Conservation (phyloP, 768 basidiomycete genomes). For the Imleria badia region DNA sequence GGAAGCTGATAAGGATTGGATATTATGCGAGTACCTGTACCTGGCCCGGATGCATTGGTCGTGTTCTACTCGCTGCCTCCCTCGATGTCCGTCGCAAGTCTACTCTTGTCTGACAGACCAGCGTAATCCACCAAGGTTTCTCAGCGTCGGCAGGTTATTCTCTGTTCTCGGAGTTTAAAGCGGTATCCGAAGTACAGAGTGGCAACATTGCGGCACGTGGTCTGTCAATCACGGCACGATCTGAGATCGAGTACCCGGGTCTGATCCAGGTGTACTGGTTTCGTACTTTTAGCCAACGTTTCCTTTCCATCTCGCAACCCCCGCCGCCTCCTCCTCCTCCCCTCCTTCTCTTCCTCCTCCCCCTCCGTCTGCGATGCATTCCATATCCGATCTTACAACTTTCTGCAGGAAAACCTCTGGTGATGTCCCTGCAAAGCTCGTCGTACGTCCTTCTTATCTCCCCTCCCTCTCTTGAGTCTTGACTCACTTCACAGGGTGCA, state of each 20-base stretch:
- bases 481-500: constrained; percentile 58
- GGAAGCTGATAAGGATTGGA: constrained; percentile 17
- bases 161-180: constrained; percentile 14
- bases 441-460: constrained; percentile 51
- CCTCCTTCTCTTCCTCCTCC: constrained; percentile 1
- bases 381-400: constrained; percentile 88
- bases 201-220: constrained; percentile 18
- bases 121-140: too few species aligned
- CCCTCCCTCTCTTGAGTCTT: background rate
- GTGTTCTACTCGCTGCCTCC: background rate
- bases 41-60: background rate
- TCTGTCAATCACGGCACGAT: constrained; percentile 24
- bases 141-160: constrained; percentile 7
- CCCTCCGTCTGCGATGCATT: constrained; percentile 49
- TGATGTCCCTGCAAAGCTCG: constrained; percentile 85
- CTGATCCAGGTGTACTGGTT: constrained; percentile 14
- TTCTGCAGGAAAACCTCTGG: constrained; percentile 81
- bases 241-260: constrained; percentile 26
- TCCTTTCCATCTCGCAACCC: constrained; percentile 7
- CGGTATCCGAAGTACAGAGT: constrained; percentile 12
- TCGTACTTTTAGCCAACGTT: constrained; percentile 20
- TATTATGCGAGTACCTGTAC: background rate
- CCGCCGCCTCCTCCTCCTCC: constrained; percentile 5
- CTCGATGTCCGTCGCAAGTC: background rate
- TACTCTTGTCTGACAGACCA: background rate